Percentiles rank a stretch among this genome's conserved stretches.
Evolutionary conservation across 1,139 yeast genomes (phyloP).

Genomic region (Lodderomyces oxycetoniae): DNA sequence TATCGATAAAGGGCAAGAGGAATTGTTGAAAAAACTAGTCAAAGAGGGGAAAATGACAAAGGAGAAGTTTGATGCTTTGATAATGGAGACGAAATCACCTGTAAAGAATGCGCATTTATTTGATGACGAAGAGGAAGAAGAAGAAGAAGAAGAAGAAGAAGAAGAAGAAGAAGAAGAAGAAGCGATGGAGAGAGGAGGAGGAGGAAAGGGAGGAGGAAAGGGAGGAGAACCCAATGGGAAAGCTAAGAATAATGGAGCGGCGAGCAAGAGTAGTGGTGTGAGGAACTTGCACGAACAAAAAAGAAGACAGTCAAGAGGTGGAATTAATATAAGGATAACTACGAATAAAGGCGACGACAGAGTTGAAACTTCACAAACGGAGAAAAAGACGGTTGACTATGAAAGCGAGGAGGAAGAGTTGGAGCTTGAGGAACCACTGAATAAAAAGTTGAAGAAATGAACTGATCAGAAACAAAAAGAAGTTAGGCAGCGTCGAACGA

Average conservation of each 20-base stretch:
- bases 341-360: neutral
- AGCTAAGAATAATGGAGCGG: neutral
- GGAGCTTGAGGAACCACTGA: constrained; percentile 1
- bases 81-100: constrained; percentile 24
- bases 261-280: neutral
- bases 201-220: neutral
- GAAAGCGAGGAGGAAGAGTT: neutral
- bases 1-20: constrained; percentile 14
- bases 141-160: constrained; percentile 26
- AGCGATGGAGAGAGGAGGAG: neutral
- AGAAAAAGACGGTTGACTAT: neutral
- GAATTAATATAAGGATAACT: constrained; percentile 17
- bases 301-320: constrained; percentile 29
- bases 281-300: constrained; percentile 13
- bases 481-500: no score
- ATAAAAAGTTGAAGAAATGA: constrained; percentile 4
- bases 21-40: constrained; percentile 26
- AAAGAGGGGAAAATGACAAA: constrained; percentile 21
- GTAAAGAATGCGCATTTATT: constrained; percentile 26
- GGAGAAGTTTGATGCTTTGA: constrained; percentile 25
- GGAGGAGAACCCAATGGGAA: neutral
- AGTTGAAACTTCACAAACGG: no score
- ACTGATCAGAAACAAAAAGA: no score
- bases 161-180: constrained; percentile 17
- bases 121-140: constrained; percentile 26